These are phyloP conservation scores for Coniferiporia weirii DNA, from an alignment of 1,284 basidiomycete genomes.

Conservation along the genomic window DNA sequence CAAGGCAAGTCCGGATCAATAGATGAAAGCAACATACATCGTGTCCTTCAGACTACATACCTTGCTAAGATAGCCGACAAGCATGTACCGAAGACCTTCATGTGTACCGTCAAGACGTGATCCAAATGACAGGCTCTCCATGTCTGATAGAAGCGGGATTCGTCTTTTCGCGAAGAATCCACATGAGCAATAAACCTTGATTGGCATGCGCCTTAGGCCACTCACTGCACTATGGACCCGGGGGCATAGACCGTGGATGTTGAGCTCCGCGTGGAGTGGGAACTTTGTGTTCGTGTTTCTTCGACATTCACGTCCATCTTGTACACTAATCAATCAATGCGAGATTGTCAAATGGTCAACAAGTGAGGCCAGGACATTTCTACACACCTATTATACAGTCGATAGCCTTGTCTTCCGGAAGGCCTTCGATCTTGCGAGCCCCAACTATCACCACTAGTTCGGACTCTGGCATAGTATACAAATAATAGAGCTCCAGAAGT, in stretches of 20 bases:
- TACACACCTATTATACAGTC: constrained; percentile 14
- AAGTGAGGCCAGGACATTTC: neutral
- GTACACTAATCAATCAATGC: neutral
- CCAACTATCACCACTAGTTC: constrained; percentile 11
- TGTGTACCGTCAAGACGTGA: neutral
- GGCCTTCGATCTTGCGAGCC: constrained; percentile 6
- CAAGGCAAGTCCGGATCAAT: neutral
- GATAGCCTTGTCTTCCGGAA: constrained; percentile 13
- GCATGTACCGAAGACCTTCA: neutral
- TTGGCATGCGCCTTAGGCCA: neutral
- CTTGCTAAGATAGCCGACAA: neutral
- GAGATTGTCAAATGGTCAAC: neutral
- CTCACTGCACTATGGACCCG: neutral
- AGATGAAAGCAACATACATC: neutral
- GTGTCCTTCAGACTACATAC: too few species aligned
- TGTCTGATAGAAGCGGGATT: neutral
- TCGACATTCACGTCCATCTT: neutral
- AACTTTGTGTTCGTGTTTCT: neutral
- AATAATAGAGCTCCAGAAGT: constrained; percentile 4
- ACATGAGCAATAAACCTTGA: neutral
- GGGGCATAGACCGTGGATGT: neutral
- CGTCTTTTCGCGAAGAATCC: neutral
- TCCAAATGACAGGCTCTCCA: neutral
- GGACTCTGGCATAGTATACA: constrained; percentile 13
- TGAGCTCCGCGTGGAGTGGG: neutral